A percentile compares a stretch with the other conserved stretches of the same genome.
phyloP scores from a whole-genome alignment of 106 monocot species.

The Allium sativum region DNA sequence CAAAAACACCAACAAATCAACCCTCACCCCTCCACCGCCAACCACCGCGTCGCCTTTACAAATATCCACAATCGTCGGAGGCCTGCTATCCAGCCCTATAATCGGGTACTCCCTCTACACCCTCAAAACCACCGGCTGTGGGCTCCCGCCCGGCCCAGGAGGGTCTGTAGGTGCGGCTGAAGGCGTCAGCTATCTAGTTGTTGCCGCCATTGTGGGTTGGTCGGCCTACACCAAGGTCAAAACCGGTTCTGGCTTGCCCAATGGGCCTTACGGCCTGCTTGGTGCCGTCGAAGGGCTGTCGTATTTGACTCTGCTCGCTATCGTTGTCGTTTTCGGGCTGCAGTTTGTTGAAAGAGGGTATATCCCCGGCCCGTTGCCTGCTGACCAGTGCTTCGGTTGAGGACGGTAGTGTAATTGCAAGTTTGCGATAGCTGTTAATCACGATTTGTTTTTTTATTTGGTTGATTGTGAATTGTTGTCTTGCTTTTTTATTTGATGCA shows the following conservation, averaged over 20 bases:
- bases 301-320: slow-evolving; percentile 45
- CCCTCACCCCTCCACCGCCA: neutral
- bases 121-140: slow-evolving; percentile 89
- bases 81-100: slow-evolving; percentile 53
- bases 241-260: slow-evolving; percentile 68
- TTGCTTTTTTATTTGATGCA: too few species aligned
- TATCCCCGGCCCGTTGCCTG: slow-evolving; percentile 70
- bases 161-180: slow-evolving; percentile 56
- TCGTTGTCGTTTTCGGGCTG: slow-evolving; percentile 68
- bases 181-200: slow-evolving; percentile 77
- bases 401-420: too few species aligned
- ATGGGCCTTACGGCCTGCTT: slow-evolving; percentile 64
- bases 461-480: too few species aligned
- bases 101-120: slow-evolving; percentile 62
- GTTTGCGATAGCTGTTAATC: too few species aligned
- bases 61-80: slow-evolving; percentile 20
- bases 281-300: slow-evolving; percentile 80
- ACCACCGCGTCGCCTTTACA: neutral
- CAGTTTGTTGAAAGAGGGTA: slow-evolving; percentile 57
- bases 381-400: slow-evolving; percentile 87
- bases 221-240: slow-evolving; percentile 64
- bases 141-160: slow-evolving; percentile 73
- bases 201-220: slow-evolving; percentile 64
- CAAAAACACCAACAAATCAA: neutral
- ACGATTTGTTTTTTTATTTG: too few species aligned